These are phyloP conservation scores for Neurospora crassa DNA, from an alignment of 2,329 filamentous ascomycete genomes.

Conservation along the genomic window DNA sequence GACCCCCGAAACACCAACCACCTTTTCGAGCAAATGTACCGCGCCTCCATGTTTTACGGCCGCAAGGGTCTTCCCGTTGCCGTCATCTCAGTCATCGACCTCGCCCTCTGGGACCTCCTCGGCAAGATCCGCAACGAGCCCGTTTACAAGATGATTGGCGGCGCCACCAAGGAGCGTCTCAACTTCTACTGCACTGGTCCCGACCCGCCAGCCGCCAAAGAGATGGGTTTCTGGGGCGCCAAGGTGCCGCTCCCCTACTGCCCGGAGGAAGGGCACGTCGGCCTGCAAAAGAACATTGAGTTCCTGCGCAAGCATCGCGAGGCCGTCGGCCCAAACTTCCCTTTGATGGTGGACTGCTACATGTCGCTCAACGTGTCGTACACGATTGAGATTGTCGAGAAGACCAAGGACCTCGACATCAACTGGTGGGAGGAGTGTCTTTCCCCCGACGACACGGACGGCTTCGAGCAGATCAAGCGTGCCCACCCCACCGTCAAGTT, in stretches of 20 bases:
- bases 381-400: slow-evolving; percentile 83
- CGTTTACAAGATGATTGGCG: slow-evolving; percentile 89
- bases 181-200: slow-evolving; percentile 95
- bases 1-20: slow-evolving; percentile 88
- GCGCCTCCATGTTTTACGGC: slow-evolving; percentile 91
- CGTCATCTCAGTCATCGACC: slow-evolving; percentile 88
- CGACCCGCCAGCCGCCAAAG: slow-evolving; percentile 67
- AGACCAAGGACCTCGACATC: slow-evolving; percentile 73
- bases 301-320: slow-evolving; percentile 80
- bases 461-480: slow-evolving; percentile 80
- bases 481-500: slow-evolving; percentile 88
- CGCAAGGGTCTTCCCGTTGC: slow-evolving; percentile 84
- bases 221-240: slow-evolving; percentile 81
- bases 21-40: slow-evolving; percentile 94
- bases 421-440: slow-evolving; percentile 98
- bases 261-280: slow-evolving; percentile 74
- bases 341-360: slow-evolving; percentile 92
- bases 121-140: slow-evolving; percentile 89
- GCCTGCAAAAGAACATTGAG: slow-evolving; percentile 80
- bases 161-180: slow-evolving; percentile 72
- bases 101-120: slow-evolving; percentile 85
- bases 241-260: slow-evolving; percentile 88
- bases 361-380: slow-evolving; percentile 92
- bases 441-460: slow-evolving; percentile 80
- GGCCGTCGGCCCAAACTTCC: slow-evolving; percentile 79